Evolutionary conservation across 306 rosid genomes (phyloP).

Genomic region (Cucumis hystrix): DNA sequence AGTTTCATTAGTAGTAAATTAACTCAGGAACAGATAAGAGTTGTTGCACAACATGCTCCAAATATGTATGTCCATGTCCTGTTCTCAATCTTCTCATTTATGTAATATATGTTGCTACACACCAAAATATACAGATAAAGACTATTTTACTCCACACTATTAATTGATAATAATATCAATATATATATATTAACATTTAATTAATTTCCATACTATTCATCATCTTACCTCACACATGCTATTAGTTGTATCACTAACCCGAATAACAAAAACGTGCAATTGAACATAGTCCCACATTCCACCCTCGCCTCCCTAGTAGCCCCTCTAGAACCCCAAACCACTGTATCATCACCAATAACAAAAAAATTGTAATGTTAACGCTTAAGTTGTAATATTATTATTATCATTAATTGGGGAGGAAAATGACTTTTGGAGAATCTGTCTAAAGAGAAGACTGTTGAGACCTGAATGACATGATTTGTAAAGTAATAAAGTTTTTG

Average conservation of each 20-base stretch:
- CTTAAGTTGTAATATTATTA: too few species aligned
- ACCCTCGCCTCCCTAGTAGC: constrained; percentile 79
- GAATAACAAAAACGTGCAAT: constrained; percentile 92
- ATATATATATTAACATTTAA: too few species aligned
- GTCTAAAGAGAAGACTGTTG: neutral
- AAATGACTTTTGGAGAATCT: too few species aligned
- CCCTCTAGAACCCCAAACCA: constrained; percentile 99
- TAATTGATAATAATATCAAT: too few species aligned
- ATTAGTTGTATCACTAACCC: constrained; percentile 96
- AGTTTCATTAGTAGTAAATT: too few species aligned
- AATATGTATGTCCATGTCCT: constrained; percentile 97
- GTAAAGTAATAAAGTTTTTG: constrained; percentile 81
- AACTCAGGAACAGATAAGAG: too few species aligned
- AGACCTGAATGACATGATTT: constrained; percentile 90
- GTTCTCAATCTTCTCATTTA: constrained; percentile 90
- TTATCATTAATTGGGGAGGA: too few species aligned
- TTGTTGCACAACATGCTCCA: constrained; percentile 98
- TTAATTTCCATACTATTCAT: too few species aligned
- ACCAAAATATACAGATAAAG: too few species aligned
- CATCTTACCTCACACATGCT: constrained; percentile 80
- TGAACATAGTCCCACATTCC: constrained; percentile 91
- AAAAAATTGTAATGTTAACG: too few species aligned
- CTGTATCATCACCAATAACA: constrained; percentile 18
- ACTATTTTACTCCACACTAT: too few species aligned
- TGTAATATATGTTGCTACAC: constrained; percentile 88